Conservation (phyloP, 345 rosid genomes). For the Streptanthus diversifolius region DNA sequence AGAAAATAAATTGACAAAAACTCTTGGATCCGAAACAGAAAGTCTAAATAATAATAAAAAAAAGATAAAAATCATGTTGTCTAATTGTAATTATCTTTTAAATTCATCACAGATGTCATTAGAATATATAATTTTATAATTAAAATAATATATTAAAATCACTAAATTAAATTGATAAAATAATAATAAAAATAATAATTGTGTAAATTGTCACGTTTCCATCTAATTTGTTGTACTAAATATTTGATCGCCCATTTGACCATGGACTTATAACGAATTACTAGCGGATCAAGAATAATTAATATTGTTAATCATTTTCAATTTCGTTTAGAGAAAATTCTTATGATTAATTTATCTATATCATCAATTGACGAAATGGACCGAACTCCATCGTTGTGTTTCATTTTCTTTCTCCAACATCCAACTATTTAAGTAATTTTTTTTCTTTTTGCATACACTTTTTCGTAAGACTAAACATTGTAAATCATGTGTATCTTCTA, state of each 20-base stretch:
- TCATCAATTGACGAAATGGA: background rate
- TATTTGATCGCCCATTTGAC: background rate
- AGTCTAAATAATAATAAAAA: background rate
- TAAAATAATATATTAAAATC: too few relatives aligned
- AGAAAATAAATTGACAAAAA: background rate
- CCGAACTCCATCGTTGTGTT: background rate
- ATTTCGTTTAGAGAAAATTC: background rate
- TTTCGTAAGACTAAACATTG: background rate
- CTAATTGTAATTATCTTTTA: too few relatives aligned
- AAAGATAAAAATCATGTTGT: background rate
- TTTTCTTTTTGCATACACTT: background rate
- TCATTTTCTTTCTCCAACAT: background rate
- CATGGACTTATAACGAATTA: too few relatives aligned
- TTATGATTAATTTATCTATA: background rate
- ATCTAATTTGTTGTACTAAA: background rate
- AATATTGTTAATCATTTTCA: background rate
- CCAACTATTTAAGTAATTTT: too few relatives aligned
- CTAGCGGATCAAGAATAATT: too few relatives aligned
- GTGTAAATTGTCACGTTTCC: background rate
- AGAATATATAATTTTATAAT: too few relatives aligned
- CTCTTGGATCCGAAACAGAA: background rate
- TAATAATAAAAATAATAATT: background rate
- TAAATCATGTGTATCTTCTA: background rate
- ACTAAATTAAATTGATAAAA: too few relatives aligned
- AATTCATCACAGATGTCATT: too few relatives aligned